phyloP scores from a whole-genome alignment of 306 rosid genomes.

The Malus asiatica region DNA sequence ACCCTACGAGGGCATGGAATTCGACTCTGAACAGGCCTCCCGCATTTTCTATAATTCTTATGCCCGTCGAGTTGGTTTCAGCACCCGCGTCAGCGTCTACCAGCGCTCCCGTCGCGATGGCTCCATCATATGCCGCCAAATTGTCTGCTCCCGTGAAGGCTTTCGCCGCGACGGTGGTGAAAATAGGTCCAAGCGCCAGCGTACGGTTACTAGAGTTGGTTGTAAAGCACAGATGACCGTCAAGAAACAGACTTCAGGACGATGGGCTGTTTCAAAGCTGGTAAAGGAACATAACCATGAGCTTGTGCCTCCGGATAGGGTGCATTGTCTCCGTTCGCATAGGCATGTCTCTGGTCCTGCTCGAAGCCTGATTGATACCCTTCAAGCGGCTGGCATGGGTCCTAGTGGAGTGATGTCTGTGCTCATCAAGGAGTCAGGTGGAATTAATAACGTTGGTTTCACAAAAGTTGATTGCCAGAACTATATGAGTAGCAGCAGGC shows the following conservation, averaged over 20 bases:
- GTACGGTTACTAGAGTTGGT: slow-evolving; percentile 31
- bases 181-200: slow-evolving; percentile 32
- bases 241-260: slow-evolving; percentile 31
- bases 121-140: slow-evolving; percentile 38
- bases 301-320: slow-evolving; percentile 29
- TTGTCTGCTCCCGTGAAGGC: slow-evolving; percentile 36
- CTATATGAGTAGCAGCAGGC: slow-evolving; percentile 35
- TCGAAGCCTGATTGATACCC: slow-evolving; percentile 32
- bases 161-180: slow-evolving; percentile 27
- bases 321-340: slow-evolving; percentile 35
- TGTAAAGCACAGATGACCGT: slow-evolving; percentile 38
- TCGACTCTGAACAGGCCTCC: slow-evolving; percentile 37
- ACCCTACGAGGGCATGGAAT: slow-evolving; percentile 37
- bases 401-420: slow-evolving; percentile 40
- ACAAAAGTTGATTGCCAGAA: slow-evolving; percentile 39
- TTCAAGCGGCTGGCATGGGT: slow-evolving; percentile 35
- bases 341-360: slow-evolving; percentile 37
- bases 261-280: slow-evolving; percentile 29
- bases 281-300: slow-evolving; percentile 36
- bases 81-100: slow-evolving; percentile 35
- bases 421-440: slow-evolving; percentile 26
- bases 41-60: slow-evolving; percentile 40
- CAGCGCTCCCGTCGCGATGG: slow-evolving; percentile 36
- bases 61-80: slow-evolving; percentile 28
- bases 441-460: slow-evolving; percentile 31